These are phyloP conservation scores for Tetragonia tetragonoides DNA, from an alignment of 148 eudicot genomes.

Conservation along the genomic window DNA sequence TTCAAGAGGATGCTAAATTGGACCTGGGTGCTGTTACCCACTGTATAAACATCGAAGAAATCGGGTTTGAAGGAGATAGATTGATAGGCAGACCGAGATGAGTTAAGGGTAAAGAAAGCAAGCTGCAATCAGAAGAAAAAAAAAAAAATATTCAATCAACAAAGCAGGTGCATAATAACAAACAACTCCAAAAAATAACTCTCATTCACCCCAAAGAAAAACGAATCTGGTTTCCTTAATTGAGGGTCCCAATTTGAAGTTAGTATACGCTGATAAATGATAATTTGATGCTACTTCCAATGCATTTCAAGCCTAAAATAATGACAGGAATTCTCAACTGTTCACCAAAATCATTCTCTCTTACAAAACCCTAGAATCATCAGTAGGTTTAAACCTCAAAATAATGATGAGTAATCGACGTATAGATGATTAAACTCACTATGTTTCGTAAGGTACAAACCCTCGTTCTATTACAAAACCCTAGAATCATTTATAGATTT, in stretches of 20 bases:
- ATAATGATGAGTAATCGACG: neutral
- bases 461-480: neutral
- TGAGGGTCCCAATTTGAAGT: neutral
- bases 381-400: neutral
- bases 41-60: constrained; percentile 65
- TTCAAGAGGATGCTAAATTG: constrained; percentile 93
- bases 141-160: neutral
- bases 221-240: neutral
- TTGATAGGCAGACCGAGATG: constrained; percentile 94
- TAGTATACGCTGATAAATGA: neutral
- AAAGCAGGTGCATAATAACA: neutral
- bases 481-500: neutral
- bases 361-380: constrained; percentile 19
- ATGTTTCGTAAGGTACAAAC: too few relatives aligned
- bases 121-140: constrained; percentile 43
- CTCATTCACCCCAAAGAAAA: neutral
- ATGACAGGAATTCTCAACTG: neutral
- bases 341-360: neutral
- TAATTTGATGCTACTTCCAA: neutral
- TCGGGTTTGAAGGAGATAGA: constrained; percentile 72
- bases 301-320: neutral
- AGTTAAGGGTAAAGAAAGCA: constrained; percentile 65
- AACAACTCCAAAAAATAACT: neutral
- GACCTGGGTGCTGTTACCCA: constrained; percentile 51
- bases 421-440: too few relatives aligned